phyloP scores from a whole-genome alignment of 352 stramenopile species.

The Phytophthora constricta region DNA sequence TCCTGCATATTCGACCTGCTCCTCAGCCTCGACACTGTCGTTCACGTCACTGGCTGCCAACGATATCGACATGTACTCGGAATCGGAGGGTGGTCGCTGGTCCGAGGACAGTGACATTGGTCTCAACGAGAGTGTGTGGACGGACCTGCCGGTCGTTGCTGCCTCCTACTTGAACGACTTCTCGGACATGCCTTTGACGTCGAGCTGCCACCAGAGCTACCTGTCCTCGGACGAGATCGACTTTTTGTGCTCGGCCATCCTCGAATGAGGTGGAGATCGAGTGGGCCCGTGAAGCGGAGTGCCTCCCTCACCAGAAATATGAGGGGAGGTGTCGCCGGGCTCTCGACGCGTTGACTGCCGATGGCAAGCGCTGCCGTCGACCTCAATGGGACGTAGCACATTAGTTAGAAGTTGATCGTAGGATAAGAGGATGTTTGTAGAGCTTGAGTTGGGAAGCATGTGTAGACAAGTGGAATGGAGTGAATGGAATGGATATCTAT shows the following conservation, averaged over 20 bases:
- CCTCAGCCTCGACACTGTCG: slow-evolving; percentile 14
- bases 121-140: slow-evolving; percentile 66
- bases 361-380: slow-evolving; percentile 66
- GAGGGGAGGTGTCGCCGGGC: slow-evolving; percentile 2
- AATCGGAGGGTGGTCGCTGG: slow-evolving; percentile 70
- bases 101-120: slow-evolving; percentile 59
- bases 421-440: slow-evolving; percentile 4
- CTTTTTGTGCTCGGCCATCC: slow-evolving; percentile 84
- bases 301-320: slow-evolving; percentile 15
- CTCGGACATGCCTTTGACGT: slow-evolving; percentile 27
- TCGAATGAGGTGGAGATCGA: slow-evolving; percentile 52
- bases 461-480: slow-evolving; percentile 32
- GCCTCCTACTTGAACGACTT: slow-evolving; percentile 33
- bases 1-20: slow-evolving; percentile 36
- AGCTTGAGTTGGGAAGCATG: slow-evolving; percentile 19
- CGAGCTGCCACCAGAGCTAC: slow-evolving; percentile 45
- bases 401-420: slow-evolving; percentile 24
- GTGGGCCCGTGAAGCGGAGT: neutral
- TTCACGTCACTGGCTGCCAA: slow-evolving; percentile 41
- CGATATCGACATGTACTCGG: slow-evolving; percentile 70
- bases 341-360: slow-evolving; percentile 18
- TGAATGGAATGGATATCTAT: slow-evolving; percentile 37
- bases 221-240: slow-evolving; percentile 87
- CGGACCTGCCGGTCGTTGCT: slow-evolving; percentile 45
- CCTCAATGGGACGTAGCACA: slow-evolving; percentile 30